Evolutionary conservation across 176 grass and related monocot species (phyloP), one percentile per base, ranked within the genome.

Genomic region (Guadua angustifolia): DNA sequence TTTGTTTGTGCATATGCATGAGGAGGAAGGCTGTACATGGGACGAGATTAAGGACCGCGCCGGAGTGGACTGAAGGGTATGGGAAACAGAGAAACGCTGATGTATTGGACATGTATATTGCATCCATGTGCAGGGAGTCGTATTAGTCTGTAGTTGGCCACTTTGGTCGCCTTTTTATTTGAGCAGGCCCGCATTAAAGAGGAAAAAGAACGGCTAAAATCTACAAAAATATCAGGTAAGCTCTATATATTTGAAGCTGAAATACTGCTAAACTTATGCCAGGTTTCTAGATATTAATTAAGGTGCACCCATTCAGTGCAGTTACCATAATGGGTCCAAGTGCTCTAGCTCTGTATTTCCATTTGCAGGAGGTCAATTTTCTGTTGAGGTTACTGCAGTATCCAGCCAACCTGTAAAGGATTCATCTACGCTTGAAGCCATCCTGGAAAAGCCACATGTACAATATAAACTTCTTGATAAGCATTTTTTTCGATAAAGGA

Each of bases 401-500:
- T 98, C 87, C 75, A 87, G 89, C 73, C 96, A 98, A 77, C 96
- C 96, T 16, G 76, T 95, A 32, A 95, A 84, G 86, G 87, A 95
- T 46, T 79, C 86, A 69, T 92, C 87, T 49, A 92, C 93, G 46
- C 78, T 98, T 84, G 93, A 98, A 83, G 90, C 80, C 77, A 85
- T 98, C 77, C 86, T 95, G 50, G 95, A 98, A 75, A 98, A 94
- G 74, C 96, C 96, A 63, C 96, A 94, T 90, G 78, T 98, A 70
- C 87, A 95, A 19, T 98, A 98, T 85, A 95, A 89, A 79, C 83
- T 98, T 92, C 87, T 98, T 84, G 96, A 98, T 58, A 89, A 95
- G 78, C 86, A 98, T 90, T 26, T 79, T 12, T 73, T n/a, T n/a
- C n/a, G n/a, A n/a, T n/a, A n/a, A n/a, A n/a, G n/a, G n/a, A n/a